A percentile compares a stretch with the other conserved stretches of the same genome.
These are phyloP conservation scores for Albugo laibachii DNA, from an alignment of 352 stramenopile genomes.

Conservation along the genomic window DNA sequence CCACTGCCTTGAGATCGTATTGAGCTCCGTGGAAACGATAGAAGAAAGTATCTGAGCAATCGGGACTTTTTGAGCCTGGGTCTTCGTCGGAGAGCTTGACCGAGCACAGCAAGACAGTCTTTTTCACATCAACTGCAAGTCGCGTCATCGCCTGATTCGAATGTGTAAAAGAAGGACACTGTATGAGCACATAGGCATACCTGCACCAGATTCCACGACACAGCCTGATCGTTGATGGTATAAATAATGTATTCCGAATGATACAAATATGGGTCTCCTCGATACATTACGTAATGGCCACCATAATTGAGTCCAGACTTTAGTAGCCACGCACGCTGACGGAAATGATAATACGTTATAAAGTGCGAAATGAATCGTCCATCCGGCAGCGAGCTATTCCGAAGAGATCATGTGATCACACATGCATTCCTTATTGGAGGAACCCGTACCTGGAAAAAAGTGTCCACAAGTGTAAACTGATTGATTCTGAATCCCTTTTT, in stretches of 20 bases:
- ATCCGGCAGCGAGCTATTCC: slow-evolving; percentile 6
- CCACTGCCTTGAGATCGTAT: no score
- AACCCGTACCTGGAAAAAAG: background rate
- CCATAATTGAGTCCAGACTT: slow-evolving; percentile 54
- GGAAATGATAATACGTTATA: slow-evolving; percentile 38
- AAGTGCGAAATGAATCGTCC: slow-evolving; percentile 18
- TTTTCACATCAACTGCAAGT: slow-evolving; percentile 56
- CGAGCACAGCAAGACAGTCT: slow-evolving; percentile 43
- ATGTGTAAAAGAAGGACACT: background rate
- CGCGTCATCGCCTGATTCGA: slow-evolving; percentile 14
- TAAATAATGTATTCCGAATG: slow-evolving; percentile 69
- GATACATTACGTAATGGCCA: slow-evolving; percentile 45
- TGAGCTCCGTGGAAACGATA: no score
- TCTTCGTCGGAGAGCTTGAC: slow-evolving; percentile 5
- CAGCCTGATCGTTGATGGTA: slow-evolving; percentile 8
- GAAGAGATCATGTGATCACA: background rate
- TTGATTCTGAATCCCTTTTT: background rate
- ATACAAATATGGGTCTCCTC: slow-evolving; percentile 19
- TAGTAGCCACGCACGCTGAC: slow-evolving; percentile 21
- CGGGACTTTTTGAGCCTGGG: background rate
- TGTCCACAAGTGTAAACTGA: background rate
- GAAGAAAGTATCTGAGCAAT: no score
- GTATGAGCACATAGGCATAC: slow-evolving; percentile 5
- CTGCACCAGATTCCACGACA: slow-evolving; percentile 18
- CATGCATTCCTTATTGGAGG: background rate